These are phyloP conservation scores for Pistacia atlantica DNA, from an alignment of 345 rosid species.

Conservation along the genomic window DNA sequence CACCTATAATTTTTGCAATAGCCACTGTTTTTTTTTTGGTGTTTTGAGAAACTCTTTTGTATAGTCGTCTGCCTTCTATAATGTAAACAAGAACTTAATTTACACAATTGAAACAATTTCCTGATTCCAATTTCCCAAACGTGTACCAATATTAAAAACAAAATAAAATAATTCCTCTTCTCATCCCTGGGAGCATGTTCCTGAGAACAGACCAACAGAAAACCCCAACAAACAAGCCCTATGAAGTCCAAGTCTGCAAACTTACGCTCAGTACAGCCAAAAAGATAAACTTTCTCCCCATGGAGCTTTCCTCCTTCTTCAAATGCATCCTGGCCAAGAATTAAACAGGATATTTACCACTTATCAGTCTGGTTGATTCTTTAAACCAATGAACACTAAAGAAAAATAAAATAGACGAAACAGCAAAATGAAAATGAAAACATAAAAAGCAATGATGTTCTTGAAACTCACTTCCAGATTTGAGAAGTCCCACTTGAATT, in stretches of 20 bases:
- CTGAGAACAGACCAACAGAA: conserved; percentile 7
- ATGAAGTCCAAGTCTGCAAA: conserved; percentile 12
- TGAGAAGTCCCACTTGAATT: conserved; percentile 79
- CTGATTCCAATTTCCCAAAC: neutral
- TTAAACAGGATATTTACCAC: conserved; percentile 17
- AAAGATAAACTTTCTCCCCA: conserved; percentile 78
- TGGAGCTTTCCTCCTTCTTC: conserved; percentile 84
- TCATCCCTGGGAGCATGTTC: neutral
- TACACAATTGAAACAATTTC: neutral
- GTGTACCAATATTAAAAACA: neutral
- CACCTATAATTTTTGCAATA: too few relatives aligned
- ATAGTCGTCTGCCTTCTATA: too few relatives aligned
- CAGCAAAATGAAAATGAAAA: conserved; percentile 7
- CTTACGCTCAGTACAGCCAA: conserved; percentile 96
- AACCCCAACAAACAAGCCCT: neutral
- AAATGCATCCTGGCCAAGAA: conserved; percentile 64
- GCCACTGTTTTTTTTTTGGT: too few relatives aligned
- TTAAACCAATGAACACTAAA: neutral
- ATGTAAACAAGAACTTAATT: too few relatives aligned
- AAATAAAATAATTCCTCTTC: neutral
- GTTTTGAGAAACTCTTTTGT: too few relatives aligned
- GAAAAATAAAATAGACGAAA: neutral
- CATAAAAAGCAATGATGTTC: neutral
- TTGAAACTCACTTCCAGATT: conserved; percentile 79
- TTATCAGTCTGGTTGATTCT: neutral